phyloP scores from a whole-genome alignment of 2,329 filamentous ascomycete genomes.

The Verticillium isaacii region DNA sequence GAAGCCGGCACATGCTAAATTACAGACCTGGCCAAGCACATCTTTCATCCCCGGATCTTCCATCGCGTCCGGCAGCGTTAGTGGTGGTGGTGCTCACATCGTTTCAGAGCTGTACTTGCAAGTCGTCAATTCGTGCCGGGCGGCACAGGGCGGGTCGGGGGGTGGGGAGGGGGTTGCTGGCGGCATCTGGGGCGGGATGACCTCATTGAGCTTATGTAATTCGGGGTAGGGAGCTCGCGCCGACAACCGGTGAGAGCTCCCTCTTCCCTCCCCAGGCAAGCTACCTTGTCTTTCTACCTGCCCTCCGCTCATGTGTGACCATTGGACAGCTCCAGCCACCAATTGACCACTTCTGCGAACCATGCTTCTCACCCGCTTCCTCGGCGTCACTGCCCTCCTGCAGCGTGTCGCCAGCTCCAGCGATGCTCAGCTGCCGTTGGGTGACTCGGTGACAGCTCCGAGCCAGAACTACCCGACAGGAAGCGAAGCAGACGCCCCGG shows the following conservation, averaged over 20 bases:
- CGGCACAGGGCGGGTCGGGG: neutral
- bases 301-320: neutral
- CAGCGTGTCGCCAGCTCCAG: constrained; percentile 5
- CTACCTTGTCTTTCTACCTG: neutral
- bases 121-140: neutral
- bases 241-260: neutral
- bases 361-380: constrained; percentile 5
- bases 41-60: no score
- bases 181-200: neutral
- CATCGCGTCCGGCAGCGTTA: no score
- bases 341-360: neutral
- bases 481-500: constrained; percentile 12
- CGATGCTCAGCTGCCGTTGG: constrained; percentile 8
- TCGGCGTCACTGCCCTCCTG: constrained; percentile 5
- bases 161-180: no score
- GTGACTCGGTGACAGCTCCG: constrained; percentile 2
- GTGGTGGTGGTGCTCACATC: neutral
- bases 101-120: neutral
- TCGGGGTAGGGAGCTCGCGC: neutral
- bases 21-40: no score
- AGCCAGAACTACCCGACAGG: constrained; percentile 2
- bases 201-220: neutral
- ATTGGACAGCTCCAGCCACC: neutral
- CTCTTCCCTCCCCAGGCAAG: neutral
- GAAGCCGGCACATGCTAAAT: no score